Base-by-base conservation (phyloP, 768 basidiomycete species). In the Lactifluus pinguis region DNA sequence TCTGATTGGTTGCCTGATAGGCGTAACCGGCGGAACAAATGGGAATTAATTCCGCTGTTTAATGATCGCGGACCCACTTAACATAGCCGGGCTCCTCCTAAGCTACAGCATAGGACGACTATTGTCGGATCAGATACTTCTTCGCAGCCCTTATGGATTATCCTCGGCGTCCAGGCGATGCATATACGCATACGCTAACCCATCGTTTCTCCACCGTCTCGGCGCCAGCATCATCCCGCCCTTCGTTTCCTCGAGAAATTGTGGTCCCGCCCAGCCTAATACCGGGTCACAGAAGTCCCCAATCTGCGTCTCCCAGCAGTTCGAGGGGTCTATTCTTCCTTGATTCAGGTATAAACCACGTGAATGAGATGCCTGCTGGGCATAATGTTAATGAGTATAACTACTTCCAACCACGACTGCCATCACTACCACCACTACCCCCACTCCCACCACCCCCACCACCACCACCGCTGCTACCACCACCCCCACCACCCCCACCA, bases 261-360 rank as follows among this genome's bases (percentile, higher is more conserved):
- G 25, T 29, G 6, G 58, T 58, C 14, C 61, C 61, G 4, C 52
- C 56, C 10, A 62, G 56, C 14, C 9, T 62, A 29, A 62, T 58
- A 11, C 61, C 61, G 25, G 61, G 61, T n/a, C 15, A 25, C 39
- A 36, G 39, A 25, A 17, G 36, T 15, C 38, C 47, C 6, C 57
- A 58, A 13, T 25, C 44, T 25, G 39, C 47, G 6, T 32, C 47
- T 15, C 7, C 51, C 49, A 11, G 25, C 1, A 2, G 25, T n/a
- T 44, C 13, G 21, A 14, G 47, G 48, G 17, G 41, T 0, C 17
- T 49, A 9, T 25, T 45, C 10, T 45, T 17, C 41, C 48, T 38
- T 17, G 32, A 17, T 17, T 41, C 44, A 25, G 17, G 39, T 15
- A 34, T 21, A 13, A 4, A 15, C 8, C 17, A 9, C 38, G 38